Evolutionary conservation across 106 monocot genomes (phyloP), one percentile per base, ranked within the genome.

Genomic region (Allium fistulosum): DNA sequence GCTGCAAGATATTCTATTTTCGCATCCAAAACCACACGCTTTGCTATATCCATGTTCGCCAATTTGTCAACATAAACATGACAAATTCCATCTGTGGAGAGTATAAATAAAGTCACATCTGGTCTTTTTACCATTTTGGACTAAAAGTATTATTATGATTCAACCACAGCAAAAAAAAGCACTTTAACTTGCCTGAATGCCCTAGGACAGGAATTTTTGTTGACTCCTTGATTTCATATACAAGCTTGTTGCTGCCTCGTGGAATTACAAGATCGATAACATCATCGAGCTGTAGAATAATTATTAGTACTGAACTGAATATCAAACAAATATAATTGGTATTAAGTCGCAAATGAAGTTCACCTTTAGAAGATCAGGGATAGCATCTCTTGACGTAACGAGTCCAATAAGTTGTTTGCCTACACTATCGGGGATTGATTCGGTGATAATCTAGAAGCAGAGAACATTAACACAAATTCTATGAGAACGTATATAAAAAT

Each of bases 191-290:
- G 92, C 96, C 96, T 66, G 97, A 73, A 81, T 99, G 97, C 47
- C 97, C 97, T 50, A 99, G 81, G 69, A 99, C 97, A 58, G 92
- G 97, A 69, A 99, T 92, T 70, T 92, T 99, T 0, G 97, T 99
- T 9, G 88, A 86, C 47, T 72, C 84, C 75, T 99, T 99, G 49
- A 96, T 91, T 78, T 91, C 77, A 73, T 85, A 82, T 48, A 96
- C 91, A 56, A 96, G 91, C 66, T 86, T 88, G 64, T 86, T 91
- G 65, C 95, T 91, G 48, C 95, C 95, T 80, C 95, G 79, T 81
- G 91, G 95, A 26, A 95, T 97, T 51, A 97, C 97, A 65, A 97
- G 92, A 82, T 97, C 97, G 58, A 95, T 95, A 46, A 95, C 95
- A 88, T 95, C 91, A 85, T 95, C 95, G 50, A 95, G 95, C 95